phyloP scores from a whole-genome alignment of 345 rosid species.

The Salix koriyanagi region DNA sequence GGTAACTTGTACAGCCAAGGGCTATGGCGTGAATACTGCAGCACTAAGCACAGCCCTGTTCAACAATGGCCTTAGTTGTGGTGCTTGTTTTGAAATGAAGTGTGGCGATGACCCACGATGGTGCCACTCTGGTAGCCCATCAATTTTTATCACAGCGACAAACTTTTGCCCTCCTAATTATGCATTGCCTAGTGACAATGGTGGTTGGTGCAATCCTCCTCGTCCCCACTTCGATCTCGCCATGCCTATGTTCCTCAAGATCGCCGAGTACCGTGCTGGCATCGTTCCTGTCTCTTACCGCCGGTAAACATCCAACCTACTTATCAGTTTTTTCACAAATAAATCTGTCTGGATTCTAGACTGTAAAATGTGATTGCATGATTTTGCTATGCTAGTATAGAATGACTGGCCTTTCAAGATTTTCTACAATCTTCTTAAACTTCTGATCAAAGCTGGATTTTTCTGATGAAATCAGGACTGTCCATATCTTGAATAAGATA shows the following conservation, averaged over 20 bases:
- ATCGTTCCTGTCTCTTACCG: conserved; percentile 69
- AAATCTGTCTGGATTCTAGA: background rate
- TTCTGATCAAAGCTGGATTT: background rate
- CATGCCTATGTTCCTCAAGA: conserved; percentile 71
- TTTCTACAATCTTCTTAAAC: background rate
- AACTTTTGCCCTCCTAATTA: conserved; percentile 67
- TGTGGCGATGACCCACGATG: conserved; percentile 47
- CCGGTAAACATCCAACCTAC: conserved; percentile 36
- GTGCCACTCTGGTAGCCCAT: conserved; percentile 66
- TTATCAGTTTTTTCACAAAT: too few species aligned
- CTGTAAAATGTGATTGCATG: background rate
- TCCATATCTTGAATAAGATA: background rate
- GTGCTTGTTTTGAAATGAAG: conserved; percentile 58
- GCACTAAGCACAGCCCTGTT: conserved; percentile 69
- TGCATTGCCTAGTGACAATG: conserved; percentile 57
- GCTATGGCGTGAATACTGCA: conserved; percentile 63
- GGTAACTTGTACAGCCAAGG: conserved; percentile 70
- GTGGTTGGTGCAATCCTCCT: conserved; percentile 91
- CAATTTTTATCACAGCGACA: conserved; percentile 60
- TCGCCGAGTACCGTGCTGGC: conserved; percentile 66
- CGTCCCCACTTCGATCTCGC: conserved; percentile 69
- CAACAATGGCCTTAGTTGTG: conserved; percentile 60
- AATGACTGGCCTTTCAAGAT: background rate
- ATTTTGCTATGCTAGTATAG: background rate
- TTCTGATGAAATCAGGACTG: background rate